Evolutionary conservation across 352 stramenopile genomes (phyloP), one percentile per base, ranked within the genome.

Genomic region (Saprolegnia diclina): DNA sequence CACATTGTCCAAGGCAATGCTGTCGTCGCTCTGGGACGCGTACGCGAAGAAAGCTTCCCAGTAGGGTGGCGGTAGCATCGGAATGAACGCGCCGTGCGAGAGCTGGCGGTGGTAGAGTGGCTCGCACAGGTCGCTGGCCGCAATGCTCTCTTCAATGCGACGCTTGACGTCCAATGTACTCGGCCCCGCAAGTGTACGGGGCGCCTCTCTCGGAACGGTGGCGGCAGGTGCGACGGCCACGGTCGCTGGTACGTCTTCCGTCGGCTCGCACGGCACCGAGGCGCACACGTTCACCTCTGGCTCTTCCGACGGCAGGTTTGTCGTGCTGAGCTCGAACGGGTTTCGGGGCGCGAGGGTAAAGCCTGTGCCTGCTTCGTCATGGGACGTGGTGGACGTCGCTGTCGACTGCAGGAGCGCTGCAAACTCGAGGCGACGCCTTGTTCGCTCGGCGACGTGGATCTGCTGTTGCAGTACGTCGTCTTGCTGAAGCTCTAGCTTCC

Each of bases 91-190:
- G 21, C 29, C 21, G 18, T 62, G 50, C 10, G 63, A 69, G 7
- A 63, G 63, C 53, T 69, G 45, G 16, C 63, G 63, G 26, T 69
- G 63, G 46, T 69, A 69, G 7, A 69, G 38, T 7, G 63, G 45
- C 37, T 69, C 63, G 38, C 19, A 61, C n/a, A 69, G 53, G 10
- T 35, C 45, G 32, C 54, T 29, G 7, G 38, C 40, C 7, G 53
- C 16, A n/a, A 69, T 61, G 21, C 63, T 61, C 45, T 69, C 7
- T 18, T 69, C 63, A 14, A 69, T 56, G 11, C 62, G 44, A 13
- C 24, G 40, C 14, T 53, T 56, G 13, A 50, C 18, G 14, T 66
- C 40, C 7, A 57, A 21, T 52, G n/a, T n/a, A n/a, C n/a, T n/a
- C 42, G 42, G 13, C 18, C 42, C 42, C 42, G 42, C 42, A 1